Conservation (phyloP, 2,329 filamentous ascomycete genomes). For the Sarocladiaceae sp. region DNA sequence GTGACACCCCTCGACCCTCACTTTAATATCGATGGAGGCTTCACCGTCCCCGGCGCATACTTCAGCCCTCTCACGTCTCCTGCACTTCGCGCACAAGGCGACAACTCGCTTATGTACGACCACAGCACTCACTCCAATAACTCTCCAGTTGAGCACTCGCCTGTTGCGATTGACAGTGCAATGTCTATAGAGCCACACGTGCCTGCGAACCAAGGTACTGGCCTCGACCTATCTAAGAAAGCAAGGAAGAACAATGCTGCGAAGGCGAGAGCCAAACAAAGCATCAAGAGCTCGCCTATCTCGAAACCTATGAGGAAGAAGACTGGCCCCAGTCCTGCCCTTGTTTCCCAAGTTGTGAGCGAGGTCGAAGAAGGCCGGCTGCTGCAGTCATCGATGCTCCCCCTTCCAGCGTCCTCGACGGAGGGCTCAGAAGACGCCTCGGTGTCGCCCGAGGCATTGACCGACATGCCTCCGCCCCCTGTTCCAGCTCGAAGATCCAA, state of each 20-base stretch:
- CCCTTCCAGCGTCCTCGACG: constrained; percentile 32
- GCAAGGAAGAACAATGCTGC: constrained; percentile 43
- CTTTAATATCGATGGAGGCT: constrained; percentile 54
- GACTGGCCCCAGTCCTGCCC: constrained; percentile 43
- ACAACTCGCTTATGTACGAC: constrained; percentile 39
- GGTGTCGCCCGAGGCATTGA: constrained; percentile 56
- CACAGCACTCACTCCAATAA: constrained; percentile 38
- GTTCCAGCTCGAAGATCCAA: constrained; percentile 59
- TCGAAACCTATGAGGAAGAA: constrained; percentile 59
- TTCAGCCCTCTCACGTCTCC: constrained; percentile 81
- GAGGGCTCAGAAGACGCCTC: constrained; percentile 58
- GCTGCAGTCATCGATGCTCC: constrained; percentile 24
- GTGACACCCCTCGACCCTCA: constrained; percentile 72
- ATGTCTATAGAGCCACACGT: constrained; percentile 45
- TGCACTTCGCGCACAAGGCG: constrained; percentile 66
- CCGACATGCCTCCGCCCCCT: constrained; percentile 62
- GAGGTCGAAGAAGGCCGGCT: constrained; percentile 40
- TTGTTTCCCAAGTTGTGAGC: constrained; percentile 48
- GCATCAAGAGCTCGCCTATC: constrained; percentile 65
- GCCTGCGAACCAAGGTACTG: constrained; percentile 29
- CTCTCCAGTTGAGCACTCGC: constrained; percentile 43
- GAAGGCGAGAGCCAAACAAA: constrained; percentile 43
- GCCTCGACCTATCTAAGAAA: constrained; percentile 46
- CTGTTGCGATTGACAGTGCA: constrained; percentile 4
- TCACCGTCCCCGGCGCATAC: constrained; percentile 62